Evolutionary conservation across 768 basidiomycete species (phyloP).

Genomic region (Auricularia cornea): DNA sequence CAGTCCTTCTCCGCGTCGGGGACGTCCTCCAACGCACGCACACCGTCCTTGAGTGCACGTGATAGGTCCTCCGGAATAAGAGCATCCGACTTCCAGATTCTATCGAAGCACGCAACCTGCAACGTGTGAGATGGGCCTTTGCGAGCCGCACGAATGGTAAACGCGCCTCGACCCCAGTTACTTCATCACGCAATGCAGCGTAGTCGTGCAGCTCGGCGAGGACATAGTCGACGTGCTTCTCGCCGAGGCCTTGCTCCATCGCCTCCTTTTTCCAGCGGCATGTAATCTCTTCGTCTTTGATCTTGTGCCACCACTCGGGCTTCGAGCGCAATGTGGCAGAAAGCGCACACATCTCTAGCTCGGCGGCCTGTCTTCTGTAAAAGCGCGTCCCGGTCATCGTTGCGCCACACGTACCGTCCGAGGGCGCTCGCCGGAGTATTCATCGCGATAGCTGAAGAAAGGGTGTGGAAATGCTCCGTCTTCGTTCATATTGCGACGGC

Average conservation of each 20-base stretch:
- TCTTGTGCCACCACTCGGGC: slow-evolving; percentile 34
- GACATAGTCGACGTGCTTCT: slow-evolving; percentile 36
- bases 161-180: slow-evolving; percentile 26
- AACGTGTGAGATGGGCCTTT: neutral
- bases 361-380: slow-evolving; percentile 30
- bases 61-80: slow-evolving; percentile 11
- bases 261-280: slow-evolving; percentile 27
- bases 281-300: slow-evolving; percentile 19
- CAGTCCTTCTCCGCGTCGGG: slow-evolving; percentile 19
- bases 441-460: neutral
- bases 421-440: neutral
- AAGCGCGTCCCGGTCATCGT: neutral
- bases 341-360: slow-evolving; percentile 42
- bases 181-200: slow-evolving; percentile 30
- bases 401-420: neutral
- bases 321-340: slow-evolving; percentile 34
- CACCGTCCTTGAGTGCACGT: slow-evolving; percentile 4
- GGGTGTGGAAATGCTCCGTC: neutral
- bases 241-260: slow-evolving; percentile 26
- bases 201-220: slow-evolving; percentile 43
- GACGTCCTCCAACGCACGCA: slow-evolving; percentile 13
- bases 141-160: no score
- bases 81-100: slow-evolving; percentile 14
- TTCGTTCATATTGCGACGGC: no score
- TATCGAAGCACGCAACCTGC: slow-evolving; percentile 12